Evolutionary conservation across 257 asterid species (phyloP).

Genomic region (Scutellaria barbata): DNA sequence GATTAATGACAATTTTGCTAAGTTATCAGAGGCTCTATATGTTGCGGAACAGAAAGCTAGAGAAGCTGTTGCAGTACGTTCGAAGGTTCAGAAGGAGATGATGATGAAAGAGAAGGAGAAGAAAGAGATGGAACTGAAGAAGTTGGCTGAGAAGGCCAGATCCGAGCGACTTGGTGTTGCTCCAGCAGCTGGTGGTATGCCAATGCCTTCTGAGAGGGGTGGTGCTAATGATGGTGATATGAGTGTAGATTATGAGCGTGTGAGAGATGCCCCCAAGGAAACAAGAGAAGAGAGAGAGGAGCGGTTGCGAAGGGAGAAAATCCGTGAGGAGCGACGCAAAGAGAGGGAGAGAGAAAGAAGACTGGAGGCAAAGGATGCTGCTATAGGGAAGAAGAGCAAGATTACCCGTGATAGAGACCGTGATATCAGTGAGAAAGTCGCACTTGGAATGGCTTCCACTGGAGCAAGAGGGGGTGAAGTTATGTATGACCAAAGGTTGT

Average conservation of each 20-base stretch:
- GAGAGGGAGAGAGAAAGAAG: constrained; percentile 94
- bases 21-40: constrained; percentile 73
- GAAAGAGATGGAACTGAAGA: constrained; percentile 80
- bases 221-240: constrained; percentile 51
- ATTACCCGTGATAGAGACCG: constrained; percentile 89
- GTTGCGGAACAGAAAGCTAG: constrained; percentile 94
- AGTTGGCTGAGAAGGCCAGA: constrained; percentile 88
- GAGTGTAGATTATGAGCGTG: constrained; percentile 62
- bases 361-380: constrained; percentile 90
- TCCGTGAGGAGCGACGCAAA: constrained; percentile 84
- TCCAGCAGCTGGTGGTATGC: constrained; percentile 50
- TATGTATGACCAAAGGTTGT: constrained; percentile 82
- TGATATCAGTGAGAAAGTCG: constrained; percentile 85
- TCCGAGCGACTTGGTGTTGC: constrained; percentile 79
- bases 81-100: constrained; percentile 93
- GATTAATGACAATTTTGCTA: constrained; percentile 87
- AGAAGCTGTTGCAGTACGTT: constrained; percentile 91
- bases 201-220: constrained; percentile 75
- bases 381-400: constrained; percentile 89
- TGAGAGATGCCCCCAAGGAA: constrained; percentile 66
- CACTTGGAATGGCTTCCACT: constrained; percentile 84
- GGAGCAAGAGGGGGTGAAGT: constrained; percentile 75
- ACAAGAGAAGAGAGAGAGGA: constrained; percentile 73
- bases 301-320: constrained; percentile 68
- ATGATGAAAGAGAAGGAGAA: constrained; percentile 90